These are phyloP conservation scores for Metschnikowia lachancei DNA, from an alignment of 805 yeast genomes.

Conservation along the genomic window DNA sequence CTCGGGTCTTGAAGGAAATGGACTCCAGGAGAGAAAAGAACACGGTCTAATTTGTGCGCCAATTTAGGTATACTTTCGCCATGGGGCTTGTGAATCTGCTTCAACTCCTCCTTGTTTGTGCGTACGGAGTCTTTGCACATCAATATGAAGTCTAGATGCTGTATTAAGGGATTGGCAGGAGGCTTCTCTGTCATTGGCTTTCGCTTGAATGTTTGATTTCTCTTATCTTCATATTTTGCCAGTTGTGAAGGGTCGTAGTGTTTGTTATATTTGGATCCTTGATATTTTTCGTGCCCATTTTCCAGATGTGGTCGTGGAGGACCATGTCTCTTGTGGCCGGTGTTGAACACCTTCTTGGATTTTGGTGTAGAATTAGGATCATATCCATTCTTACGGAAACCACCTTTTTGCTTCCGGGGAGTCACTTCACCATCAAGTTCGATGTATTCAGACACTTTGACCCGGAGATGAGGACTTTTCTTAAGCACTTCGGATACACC, in stretches of 20 bases:
- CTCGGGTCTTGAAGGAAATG: constrained; percentile 79
- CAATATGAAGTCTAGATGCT: constrained; percentile 2
- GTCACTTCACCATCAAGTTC: constrained; percentile 2
- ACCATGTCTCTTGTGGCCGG: not conserved
- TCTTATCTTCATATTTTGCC: not conserved
- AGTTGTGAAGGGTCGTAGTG: too few relatives aligned
- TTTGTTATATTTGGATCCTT: too few relatives aligned
- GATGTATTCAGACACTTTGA: constrained; percentile 4
- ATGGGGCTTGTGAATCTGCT: constrained; percentile 23
- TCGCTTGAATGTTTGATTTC: not conserved
- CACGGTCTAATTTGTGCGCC: constrained; percentile 65
- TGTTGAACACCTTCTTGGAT: not conserved
- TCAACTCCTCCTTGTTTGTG: constrained; percentile 8
- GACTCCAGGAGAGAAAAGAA: constrained; percentile 76
- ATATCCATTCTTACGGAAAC: not conserved
- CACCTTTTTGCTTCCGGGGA: not conserved
- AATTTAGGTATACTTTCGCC: constrained; percentile 49
- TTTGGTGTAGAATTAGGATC: not conserved
- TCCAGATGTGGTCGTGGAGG: not conserved
- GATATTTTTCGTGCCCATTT: too few relatives aligned
- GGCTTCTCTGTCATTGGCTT: not conserved
- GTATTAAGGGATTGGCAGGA: not conserved
- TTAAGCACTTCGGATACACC: constrained; percentile 6
- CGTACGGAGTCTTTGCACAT: not conserved
- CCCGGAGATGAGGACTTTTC: constrained; percentile 7